Base-by-base conservation (phyloP, 192 early-diverging fungal species). In the Mortierella antarctica region DNA sequence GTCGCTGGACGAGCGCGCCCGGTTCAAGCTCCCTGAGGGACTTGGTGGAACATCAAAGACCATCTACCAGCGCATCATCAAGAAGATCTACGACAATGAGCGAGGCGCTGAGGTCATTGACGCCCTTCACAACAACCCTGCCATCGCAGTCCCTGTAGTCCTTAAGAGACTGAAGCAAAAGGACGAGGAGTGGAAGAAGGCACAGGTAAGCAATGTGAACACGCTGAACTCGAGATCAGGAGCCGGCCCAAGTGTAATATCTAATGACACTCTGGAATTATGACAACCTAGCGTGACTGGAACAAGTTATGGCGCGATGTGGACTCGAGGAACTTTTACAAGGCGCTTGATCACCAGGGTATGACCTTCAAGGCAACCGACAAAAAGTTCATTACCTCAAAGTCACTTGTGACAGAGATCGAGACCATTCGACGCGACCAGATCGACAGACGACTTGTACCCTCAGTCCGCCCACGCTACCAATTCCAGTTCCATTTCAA, bases 291-390 rank as follows among this genome's bases (percentile, higher is more conserved):
- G 88, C 93, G 96, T 60, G 96, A 98, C 65, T 96, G 92, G 91
- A 95, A 96, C 86, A 96, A 97, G 82, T 91, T 98, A 31, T 99
- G 98, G 98, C 92, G 96, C 21, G 97, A 99, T 70, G 86, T 92
- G 45, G 97, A 99, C 53, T 71, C 88, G 57, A 96, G 96, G 73
- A 99, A 98, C 87, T 99, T 92, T 84, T 95, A 95, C 80, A 95
- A 95, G 53, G 90, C 97, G 11, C 86, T 99, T 51, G 98, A 99
- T 82, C 94, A 99, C 78, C 95, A 97, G 82, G 95, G 96, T 6
- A 90, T 95, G 58, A 91, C 89, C 14, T 96, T 99, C 86, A 98
- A 98, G 72, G 77, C 89, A 4, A 83, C 89, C 11, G 98, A 99
- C 84, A 90, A 93, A 52, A 97, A 96, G 55, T 89, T 83, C 39